Evolutionary conservation across 495 filamentous ascomycete species (phyloP), one percentile per base, ranked within the genome.

Genomic region (Chaetomium tenue): DNA sequence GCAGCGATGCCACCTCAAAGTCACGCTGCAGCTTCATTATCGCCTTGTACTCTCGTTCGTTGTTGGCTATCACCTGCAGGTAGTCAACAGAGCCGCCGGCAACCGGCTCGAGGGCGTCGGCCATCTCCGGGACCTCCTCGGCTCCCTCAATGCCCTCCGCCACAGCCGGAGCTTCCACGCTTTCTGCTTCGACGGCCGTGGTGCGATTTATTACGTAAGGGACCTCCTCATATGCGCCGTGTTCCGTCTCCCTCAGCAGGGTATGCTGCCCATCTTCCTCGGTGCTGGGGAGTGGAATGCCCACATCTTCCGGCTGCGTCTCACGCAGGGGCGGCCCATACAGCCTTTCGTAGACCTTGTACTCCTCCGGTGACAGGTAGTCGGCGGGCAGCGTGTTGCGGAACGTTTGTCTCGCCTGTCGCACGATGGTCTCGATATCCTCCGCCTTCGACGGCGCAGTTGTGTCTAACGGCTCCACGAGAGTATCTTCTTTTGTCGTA

Each of bases 381-480:
- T 83, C 87, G n/a, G 87, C 82, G 0, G 94, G 94, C 12, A 97
- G 75, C 2, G 80, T 86, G 66, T 94, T 86, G 48, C 93, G 90
- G 74, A 91, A 96, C 13, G 83, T 79, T 66, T 89, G 86, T 67
- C 88, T 82, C 23, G 92, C 87, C 53, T 83, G 75, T 26, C 87
- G 85, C 56, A 91, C 91, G 56, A 88, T 80, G 2, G 76, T 77
- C 69, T 92, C 90, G 63, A 85, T 74, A 53, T 83, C 77, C 11
- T 71, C 71, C 15, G 67, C 39, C 0, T 42, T 40, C 6, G 65
- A 42, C 9, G 67, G 16, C 9, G 68, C 65, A n/a, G 65, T 46
- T 2, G 57, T 48, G 23, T 25, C 50, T 20, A 53, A 56, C 11
- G 54, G 59, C 57, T 59, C 39, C 4, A 60, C 50, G 18, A 61